A percentile compares a stretch with the other conserved stretches of the same genome.
Conservation (phyloP, 805 yeast genomes). For the Ogataea parapolymorpha region DNA sequence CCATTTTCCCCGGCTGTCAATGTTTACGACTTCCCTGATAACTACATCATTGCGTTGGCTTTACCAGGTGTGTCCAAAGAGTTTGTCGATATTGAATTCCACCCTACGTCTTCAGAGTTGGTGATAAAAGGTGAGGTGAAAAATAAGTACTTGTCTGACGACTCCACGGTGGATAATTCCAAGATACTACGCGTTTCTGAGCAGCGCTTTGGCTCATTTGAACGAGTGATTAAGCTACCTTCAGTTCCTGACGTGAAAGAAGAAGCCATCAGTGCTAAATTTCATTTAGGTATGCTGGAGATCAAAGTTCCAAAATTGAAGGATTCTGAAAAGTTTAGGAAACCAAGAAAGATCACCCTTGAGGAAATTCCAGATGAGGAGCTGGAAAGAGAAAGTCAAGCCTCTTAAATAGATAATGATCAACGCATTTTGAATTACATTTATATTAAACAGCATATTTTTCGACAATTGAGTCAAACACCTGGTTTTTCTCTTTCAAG, state of each 20-base stretch:
- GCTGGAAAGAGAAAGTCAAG: conserved; percentile 22
- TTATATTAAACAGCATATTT: conserved; percentile 39
- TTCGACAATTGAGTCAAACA: conserved; percentile 67
- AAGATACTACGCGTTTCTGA: conserved; percentile 46
- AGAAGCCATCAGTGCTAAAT: conserved; percentile 51
- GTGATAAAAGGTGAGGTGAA: conserved; percentile 49
- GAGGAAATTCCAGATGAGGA: conserved; percentile 34
- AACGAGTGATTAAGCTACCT: conserved; percentile 56
- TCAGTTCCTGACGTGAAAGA: conserved; percentile 50
- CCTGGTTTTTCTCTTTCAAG: conserved; percentile 53
- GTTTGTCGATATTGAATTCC: conserved; percentile 54
- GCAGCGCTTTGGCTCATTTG: conserved; percentile 54
- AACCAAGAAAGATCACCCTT: conserved; percentile 24
- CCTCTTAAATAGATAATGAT: background rate
- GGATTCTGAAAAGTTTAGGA: conserved; percentile 17
- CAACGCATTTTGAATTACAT: background rate
- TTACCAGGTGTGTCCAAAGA: conserved; percentile 58
- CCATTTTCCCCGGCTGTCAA: conserved; percentile 61
- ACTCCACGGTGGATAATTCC: conserved; percentile 29
- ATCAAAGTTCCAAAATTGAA: conserved; percentile 45
- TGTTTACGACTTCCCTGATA: conserved; percentile 47
- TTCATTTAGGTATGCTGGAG: conserved; percentile 51
- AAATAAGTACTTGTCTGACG: conserved; percentile 36
- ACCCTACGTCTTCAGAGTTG: conserved; percentile 53
- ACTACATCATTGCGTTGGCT: conserved; percentile 47